Evolutionary conservation across 495 filamentous ascomycete species (phyloP).

Genomic region (Apiosordaria backusii): DNA sequence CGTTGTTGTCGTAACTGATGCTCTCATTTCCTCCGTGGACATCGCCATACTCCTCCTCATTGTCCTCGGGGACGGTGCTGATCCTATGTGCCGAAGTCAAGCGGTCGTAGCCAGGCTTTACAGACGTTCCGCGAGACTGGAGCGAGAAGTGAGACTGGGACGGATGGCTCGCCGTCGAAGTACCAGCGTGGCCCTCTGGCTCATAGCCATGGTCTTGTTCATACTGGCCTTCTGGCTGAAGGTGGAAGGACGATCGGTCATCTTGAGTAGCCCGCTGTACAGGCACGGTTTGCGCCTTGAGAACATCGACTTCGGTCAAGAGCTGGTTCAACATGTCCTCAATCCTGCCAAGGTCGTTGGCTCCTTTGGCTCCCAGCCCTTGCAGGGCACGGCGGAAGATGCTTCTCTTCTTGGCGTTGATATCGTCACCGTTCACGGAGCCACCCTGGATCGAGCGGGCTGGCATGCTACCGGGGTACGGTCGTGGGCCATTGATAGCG

Average conservation of each 20-base stretch:
- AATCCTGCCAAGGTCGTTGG: slow-evolving; percentile 84
- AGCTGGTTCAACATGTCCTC: slow-evolving; percentile 94
- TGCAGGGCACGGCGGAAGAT: slow-evolving; percentile 89
- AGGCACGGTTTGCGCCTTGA: slow-evolving; percentile 61
- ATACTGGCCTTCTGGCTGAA: slow-evolving; percentile 54
- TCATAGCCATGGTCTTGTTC: slow-evolving; percentile 69
- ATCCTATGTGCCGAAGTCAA: slow-evolving; percentile 72
- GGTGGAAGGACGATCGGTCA: slow-evolving; percentile 51
- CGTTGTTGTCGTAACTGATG: slow-evolving; percentile 44
- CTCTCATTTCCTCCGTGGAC: slow-evolving; percentile 47
- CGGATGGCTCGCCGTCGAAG: slow-evolving; percentile 61
- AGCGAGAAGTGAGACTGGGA: slow-evolving; percentile 73
- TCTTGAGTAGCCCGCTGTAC: slow-evolving; percentile 37
- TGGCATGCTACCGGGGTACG: slow-evolving; percentile 63
- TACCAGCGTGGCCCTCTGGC: slow-evolving; percentile 76
- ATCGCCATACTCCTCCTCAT: slow-evolving; percentile 63
- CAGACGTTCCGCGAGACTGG: slow-evolving; percentile 60
- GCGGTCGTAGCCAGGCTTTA: slow-evolving; percentile 57
- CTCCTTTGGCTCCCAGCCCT: slow-evolving; percentile 78
- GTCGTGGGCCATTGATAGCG: slow-evolving; percentile 81
- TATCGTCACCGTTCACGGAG: slow-evolving; percentile 58
- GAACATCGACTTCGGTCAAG: slow-evolving; percentile 81
- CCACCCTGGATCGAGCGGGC: slow-evolving; percentile 54
- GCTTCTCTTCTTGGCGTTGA: slow-evolving; percentile 76
- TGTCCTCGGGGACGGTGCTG: slow-evolving; percentile 81